Percentiles rank a stretch among this genome's conserved stretches.
These are phyloP conservation scores for Epichloe glyceriae DNA, from an alignment of 2,329 filamentous ascomycete species.

Conservation along the genomic window DNA sequence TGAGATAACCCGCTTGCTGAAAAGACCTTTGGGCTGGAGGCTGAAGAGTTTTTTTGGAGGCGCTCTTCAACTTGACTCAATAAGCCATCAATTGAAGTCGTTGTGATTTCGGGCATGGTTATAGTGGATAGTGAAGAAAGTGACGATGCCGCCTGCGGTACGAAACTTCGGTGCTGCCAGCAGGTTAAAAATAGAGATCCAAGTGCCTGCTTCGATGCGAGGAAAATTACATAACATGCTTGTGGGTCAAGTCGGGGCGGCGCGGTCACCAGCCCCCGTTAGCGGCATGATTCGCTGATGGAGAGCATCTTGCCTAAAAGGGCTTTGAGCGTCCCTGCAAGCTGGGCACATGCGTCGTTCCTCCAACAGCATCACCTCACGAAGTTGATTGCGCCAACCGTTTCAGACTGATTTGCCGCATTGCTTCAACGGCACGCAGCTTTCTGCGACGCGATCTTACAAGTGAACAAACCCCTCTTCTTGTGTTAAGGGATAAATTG, in stretches of 20 bases:
- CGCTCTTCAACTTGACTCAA: conserved; percentile 1
- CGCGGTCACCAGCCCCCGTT: background rate
- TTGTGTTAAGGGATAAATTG: background rate
- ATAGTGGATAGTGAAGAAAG: background rate
- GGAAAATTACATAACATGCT: background rate
- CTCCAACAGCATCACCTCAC: background rate
- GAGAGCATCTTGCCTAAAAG: background rate
- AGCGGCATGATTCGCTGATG: background rate
- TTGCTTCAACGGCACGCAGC: background rate
- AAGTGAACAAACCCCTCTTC: background rate
- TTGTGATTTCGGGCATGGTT: background rate
- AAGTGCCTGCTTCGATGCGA: background rate
- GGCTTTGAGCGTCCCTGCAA: background rate
- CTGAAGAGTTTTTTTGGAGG: background rate
- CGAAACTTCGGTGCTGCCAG: background rate
- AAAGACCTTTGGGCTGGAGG: background rate
- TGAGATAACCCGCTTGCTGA: background rate
- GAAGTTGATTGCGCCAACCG: background rate
- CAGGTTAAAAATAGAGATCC: background rate
- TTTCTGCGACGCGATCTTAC: background rate
- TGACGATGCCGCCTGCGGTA: background rate
- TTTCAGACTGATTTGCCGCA: background rate
- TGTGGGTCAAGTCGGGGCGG: background rate
- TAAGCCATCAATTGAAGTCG: background rate
- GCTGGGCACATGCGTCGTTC: background rate